Evolutionary conservation across 1,139 yeast species (phyloP).

Genomic region (Geotrichum europaeum): DNA sequence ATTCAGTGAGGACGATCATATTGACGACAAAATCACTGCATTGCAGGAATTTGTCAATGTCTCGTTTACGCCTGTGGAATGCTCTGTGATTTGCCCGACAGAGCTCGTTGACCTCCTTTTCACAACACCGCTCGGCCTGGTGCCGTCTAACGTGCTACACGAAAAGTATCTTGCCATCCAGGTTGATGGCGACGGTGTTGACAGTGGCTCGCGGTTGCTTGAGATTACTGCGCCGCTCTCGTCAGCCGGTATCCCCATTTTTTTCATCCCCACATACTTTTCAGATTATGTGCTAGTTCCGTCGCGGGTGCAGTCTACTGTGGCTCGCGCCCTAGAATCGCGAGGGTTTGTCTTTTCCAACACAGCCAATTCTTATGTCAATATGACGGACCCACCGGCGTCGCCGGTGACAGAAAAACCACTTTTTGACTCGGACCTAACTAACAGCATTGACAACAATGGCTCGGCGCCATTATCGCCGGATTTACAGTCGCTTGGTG

Average conservation of each 20-base stretch:
- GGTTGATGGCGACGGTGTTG: conserved; percentile 57
- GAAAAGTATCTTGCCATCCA: conserved; percentile 50
- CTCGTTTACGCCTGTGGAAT: conserved; percentile 52
- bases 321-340: conserved; percentile 41
- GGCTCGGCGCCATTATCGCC: conserved; percentile 11
- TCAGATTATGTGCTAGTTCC: conserved; percentile 65
- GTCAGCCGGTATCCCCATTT: conserved; percentile 51
- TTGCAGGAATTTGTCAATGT: conserved; percentile 44
- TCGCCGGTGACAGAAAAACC: not conserved
- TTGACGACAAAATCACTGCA: conserved; percentile 19
- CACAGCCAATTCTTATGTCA: conserved; percentile 29
- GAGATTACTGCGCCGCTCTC: conserved; percentile 58
- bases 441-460: not conserved
- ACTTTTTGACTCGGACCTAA: not conserved
- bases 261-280: conserved; percentile 60
- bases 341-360: conserved; percentile 45
- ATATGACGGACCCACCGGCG: conserved; percentile 8
- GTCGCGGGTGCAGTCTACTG: conserved; percentile 40
- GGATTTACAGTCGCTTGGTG: conserved; percentile 27
- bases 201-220: conserved; percentile 50
- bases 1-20: not conserved
- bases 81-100: conserved; percentile 49
- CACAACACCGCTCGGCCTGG: conserved; percentile 33
- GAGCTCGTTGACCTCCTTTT: conserved; percentile 39
- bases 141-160: conserved; percentile 35